Evolutionary conservation across 345 rosid species (phyloP), one percentile per base, ranked within the genome.

Genomic region (Kandelia obovata): DNA sequence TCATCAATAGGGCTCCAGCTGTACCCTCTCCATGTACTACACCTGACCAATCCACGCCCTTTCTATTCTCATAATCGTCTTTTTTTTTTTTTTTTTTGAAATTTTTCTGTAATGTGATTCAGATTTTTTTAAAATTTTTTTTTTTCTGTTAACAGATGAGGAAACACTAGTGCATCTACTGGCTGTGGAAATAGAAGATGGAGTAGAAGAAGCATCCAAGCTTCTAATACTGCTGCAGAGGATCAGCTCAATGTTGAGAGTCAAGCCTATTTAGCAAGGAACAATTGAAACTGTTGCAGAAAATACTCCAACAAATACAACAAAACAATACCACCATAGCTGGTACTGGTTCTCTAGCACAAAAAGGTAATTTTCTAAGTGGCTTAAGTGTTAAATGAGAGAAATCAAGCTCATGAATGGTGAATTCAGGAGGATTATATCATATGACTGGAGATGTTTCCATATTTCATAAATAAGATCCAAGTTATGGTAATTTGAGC

Each of bases 151-250:
- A 39, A 39, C 47, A 39, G 47, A 39, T 10, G 47, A 39, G 16
- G 47, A 39, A 2, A 16, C 47, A 39, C 47, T 10, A 10, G 89
- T 83, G 55, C 88, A 78, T 71, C 80, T 89, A 0, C 64, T 89
- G 6, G 59, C 52, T 57, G 71, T 80, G 31, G 81, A 82, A 9
- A 60, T 68, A 26, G 69, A 64, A 25, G 15, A 69, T 39, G 47
- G 53, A 62, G 55, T 74, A 21, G 21, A 21, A 21, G 21, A 21
- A 21, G 21, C 21, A 21, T 21, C 21, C 23, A 88, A 87, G 82
- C 83, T 90, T n/a, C 77, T 78, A n/a, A 67, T 90, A 37, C 69
- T 21, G 35, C 6, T 34, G 7, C 3, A 7, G 39, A 35, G 9
- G 3, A 1, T 16, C 20, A 49, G 13, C 11, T 1, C 13, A 4